Base-by-base conservation (phyloP, 2,329 filamentous ascomycete genomes). In the Pleomassaria siparia region DNA sequence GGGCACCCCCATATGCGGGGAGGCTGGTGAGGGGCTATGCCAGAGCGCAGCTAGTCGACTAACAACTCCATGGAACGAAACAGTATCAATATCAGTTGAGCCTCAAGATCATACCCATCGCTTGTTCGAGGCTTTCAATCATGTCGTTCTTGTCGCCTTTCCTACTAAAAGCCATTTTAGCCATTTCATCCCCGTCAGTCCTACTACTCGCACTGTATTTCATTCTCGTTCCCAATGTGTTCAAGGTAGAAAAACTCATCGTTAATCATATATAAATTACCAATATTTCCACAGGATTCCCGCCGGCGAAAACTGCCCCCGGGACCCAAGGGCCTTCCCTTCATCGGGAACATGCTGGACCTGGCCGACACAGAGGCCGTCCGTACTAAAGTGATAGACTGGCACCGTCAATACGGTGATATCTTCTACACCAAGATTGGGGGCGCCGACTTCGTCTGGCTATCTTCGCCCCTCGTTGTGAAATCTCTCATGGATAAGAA, bases 401-500 rank as follows among this genome's bases (percentile, higher is more conserved):
- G 72, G 71, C 58, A 62, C 25, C 54, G 59, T 28, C 50, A 70
- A 56, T 71, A 70, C 44, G 72, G 72, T 7, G 59, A 70, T 33
- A 51, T 74, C 2, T 71, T 72, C 36, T 68, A 73, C 48, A 72
- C 70, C 13, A 71, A 71, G 47, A 65, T 74, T 9, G 72, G 72
- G 12, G 70, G 66, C 21, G 62, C 68, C 25, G 70, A 73, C 51
- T 74, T 67, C 45, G 62, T 74, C 32, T 74, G 69, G 69, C 60
- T 74, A 7, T 70, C 64, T 46, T 76, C 78, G 28, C 74, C 76
- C 0, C 75, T 75, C 66, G 67, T 72, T 1, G 79, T 79, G 0
- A 77, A 76, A 30, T 79, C 81, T 16, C 66, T 82, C n/a, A 76
- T 83, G 46, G 78, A 80, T 50, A 80, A 79, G 55, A 74, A 76